phyloP scores from a whole-genome alignment of 352 stramenopile species.

The Hyaloperonospora arabidopsidis region DNA sequence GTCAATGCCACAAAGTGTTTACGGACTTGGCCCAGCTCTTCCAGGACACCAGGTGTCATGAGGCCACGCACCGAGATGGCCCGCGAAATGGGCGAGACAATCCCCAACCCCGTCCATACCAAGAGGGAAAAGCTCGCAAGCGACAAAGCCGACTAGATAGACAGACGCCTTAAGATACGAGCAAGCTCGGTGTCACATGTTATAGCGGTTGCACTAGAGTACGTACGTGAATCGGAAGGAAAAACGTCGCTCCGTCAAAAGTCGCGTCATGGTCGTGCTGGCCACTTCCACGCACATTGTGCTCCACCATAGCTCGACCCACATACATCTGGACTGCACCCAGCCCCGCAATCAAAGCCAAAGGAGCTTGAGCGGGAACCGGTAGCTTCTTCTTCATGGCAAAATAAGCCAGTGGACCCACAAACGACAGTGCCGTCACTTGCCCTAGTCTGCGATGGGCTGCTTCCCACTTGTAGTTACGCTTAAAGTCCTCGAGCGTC shows the following conservation, averaged over 20 bases:
- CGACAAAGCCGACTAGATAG: conserved; percentile 39
- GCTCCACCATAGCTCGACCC: conserved; percentile 43
- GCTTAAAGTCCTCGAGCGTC: conserved; percentile 95
- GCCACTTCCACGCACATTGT: conserved; percentile 26
- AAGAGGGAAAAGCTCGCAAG: conserved; percentile 56
- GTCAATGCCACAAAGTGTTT: conserved; percentile 45
- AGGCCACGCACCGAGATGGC: conserved; percentile 50
- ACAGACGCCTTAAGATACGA: background rate
- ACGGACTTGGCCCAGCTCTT: conserved; percentile 48
- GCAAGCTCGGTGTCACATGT: background rate
- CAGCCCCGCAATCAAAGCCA: conserved; percentile 34
- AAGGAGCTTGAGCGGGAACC: conserved; percentile 33
- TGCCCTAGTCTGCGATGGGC: conserved; percentile 91
- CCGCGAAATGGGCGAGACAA: conserved; percentile 44
- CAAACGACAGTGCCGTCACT: conserved; percentile 86
- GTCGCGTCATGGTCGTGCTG: conserved; percentile 12
- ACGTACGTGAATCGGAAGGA: conserved; percentile 40
- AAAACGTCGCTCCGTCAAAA: conserved; percentile 34
- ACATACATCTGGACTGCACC: conserved; percentile 46
- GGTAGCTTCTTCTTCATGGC: conserved; percentile 63
- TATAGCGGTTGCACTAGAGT: background rate
- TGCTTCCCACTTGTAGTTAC: conserved; percentile 89
- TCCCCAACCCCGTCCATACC: conserved; percentile 52
- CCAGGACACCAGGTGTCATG: conserved; percentile 32
- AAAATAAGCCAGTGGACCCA: conserved; percentile 88